Evolutionary conservation across 495 filamentous ascomycete genomes (phyloP), one percentile per base, ranked within the genome.

Genomic region (Xylaria scruposa): DNA sequence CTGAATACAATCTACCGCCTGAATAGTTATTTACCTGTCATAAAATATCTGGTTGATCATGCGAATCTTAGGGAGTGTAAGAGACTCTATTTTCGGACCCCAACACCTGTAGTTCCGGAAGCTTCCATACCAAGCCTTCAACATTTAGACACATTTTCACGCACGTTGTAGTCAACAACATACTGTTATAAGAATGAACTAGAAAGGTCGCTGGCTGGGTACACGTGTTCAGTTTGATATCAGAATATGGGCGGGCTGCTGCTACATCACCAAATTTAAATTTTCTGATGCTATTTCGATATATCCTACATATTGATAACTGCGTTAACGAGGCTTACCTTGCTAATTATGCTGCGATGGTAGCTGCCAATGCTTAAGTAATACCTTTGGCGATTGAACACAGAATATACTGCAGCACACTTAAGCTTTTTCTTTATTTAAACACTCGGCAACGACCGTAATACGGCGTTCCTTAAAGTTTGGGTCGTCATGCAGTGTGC

Each of bases 401-500:
- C 4, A 31, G 31, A 19, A 38, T 2, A 9, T 38, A 19, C 15
- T 38, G 36, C 15, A 38, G 56, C 56, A n/a, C 1, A 15, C 31
- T 19, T 15, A 56, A 56, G 21, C 26, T n/a, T 13, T 29, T 12
- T 44, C 4, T 21, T 38, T 21, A 1, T 40, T 21, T 61, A n/a
- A 26, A 26, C 26, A n/a, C 24, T 31, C 49, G 65, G 65, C 10
- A 56, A n/a, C 19, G 42, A 36, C 29, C 46, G 49, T 42, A 33
- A 42, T 24, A 51, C 42, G 26, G 42, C 6, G 26, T n/a, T 26
- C 2, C 15, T 56, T 29, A 6, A 56, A 67, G 36, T 36, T 56
- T 56, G 65, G 65, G 42, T 67, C 65, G 9, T 9, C 33, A 56
- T 67, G 65, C 33, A 56, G 63, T 38, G 29, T 67, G 46, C 42